Conservation (phyloP, 148 eudicot species). For the Vaccinium vitisidaea region DNA sequence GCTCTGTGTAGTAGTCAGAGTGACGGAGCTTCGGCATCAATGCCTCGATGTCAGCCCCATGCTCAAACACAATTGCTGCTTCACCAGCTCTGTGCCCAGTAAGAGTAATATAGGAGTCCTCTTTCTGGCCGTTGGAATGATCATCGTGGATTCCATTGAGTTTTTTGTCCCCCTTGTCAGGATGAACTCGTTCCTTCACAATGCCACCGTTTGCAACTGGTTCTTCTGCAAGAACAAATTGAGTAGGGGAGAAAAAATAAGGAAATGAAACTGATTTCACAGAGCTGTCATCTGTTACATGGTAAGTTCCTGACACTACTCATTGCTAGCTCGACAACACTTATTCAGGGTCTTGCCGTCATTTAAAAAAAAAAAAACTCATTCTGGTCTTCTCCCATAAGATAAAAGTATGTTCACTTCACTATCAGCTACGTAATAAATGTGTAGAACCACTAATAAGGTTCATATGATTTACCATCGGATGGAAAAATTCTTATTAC, state of each 20-base stretch:
- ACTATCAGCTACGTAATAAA: neutral
- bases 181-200: slow-evolving; percentile 37
- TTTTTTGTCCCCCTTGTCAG: slow-evolving; percentile 40
- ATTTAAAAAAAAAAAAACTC: no score
- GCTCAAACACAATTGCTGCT: slow-evolving; percentile 85
- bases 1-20: slow-evolving; percentile 94
- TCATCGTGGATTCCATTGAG: slow-evolving; percentile 42
- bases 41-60: slow-evolving; percentile 86
- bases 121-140: slow-evolving; percentile 36
- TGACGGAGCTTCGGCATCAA: slow-evolving; percentile 93
- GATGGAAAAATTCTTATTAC: neutral
- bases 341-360: neutral
- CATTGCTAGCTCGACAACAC: neutral
- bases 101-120: slow-evolving; percentile 60
- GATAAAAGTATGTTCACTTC: neutral
- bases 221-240: slow-evolving; percentile 33
- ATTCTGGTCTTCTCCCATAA: neutral
- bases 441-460: neutral
- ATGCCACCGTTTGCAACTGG: slow-evolving; percentile 45
- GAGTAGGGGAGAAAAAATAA: neutral
- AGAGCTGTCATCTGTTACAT: neutral
- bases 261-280: neutral
- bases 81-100: slow-evolving; percentile 91
- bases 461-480: neutral
- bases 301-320: neutral